Evolutionary conservation across 495 filamentous ascomycete genomes (phyloP).

Genomic region (Trichoderma orchidacearum): DNA sequence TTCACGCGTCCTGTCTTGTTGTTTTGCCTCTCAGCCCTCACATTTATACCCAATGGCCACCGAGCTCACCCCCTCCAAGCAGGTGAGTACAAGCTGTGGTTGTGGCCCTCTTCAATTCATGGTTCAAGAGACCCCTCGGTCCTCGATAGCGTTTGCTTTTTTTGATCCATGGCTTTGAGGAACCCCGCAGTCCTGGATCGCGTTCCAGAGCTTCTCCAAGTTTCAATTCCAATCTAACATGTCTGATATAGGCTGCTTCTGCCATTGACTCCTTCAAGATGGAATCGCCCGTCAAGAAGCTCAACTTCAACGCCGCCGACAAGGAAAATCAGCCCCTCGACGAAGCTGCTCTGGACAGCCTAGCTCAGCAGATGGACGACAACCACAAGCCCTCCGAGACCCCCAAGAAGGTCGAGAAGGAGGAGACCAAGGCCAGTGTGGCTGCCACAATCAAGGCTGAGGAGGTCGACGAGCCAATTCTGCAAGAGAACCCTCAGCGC

Average conservation of each 20-base stretch:
- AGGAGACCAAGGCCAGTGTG: slow-evolving; percentile 32
- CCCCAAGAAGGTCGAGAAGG: slow-evolving; percentile 25
- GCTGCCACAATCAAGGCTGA: slow-evolving; percentile 51
- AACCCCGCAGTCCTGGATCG: background rate
- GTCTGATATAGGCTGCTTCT: slow-evolving; percentile 54
- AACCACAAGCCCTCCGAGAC: slow-evolving; percentile 39
- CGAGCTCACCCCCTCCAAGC: slow-evolving; percentile 74
- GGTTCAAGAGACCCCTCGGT: no score
- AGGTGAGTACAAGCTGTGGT: slow-evolving; percentile 46
- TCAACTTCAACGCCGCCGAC: slow-evolving; percentile 52
- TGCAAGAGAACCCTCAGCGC: slow-evolving; percentile 89
- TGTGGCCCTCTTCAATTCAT: no score
- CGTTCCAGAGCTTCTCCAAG: slow-evolving; percentile 1
- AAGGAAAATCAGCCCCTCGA: slow-evolving; percentile 69
- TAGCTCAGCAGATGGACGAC: slow-evolving; percentile 41
- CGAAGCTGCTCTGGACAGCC: slow-evolving; percentile 38
- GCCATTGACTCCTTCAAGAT: slow-evolving; percentile 83
- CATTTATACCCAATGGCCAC: slow-evolving; percentile 29
- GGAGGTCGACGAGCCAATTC: slow-evolving; percentile 76
- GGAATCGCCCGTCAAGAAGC: slow-evolving; percentile 86
- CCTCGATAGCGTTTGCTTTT: no score
- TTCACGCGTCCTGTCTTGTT: slow-evolving; percentile 1
- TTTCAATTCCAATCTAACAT: slow-evolving; percentile 18
- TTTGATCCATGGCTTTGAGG: no score
- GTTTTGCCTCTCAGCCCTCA: background rate